Evolutionary conservation across 768 basidiomycete species (phyloP).

Genomic region (Leccinum olivaceopallidum): DNA sequence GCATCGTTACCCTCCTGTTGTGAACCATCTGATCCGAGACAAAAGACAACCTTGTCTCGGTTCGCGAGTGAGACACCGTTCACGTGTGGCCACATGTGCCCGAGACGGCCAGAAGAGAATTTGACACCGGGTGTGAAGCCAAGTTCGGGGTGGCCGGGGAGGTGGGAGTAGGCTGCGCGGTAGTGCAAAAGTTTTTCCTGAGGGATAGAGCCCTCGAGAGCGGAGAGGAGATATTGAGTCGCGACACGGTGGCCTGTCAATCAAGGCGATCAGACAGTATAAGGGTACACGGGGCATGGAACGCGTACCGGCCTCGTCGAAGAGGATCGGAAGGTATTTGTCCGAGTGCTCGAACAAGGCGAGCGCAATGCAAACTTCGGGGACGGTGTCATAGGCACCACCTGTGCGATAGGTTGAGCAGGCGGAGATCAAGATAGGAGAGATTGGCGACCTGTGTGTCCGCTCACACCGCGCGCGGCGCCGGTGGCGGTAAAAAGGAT

Average conservation of each 20-base stretch:
- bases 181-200: conserved; percentile 81
- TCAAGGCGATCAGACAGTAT: conserved; percentile 1
- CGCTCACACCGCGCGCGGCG: conserved; percentile 82
- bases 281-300: neutral
- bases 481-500: conserved; percentile 86
- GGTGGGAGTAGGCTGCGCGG: conserved; percentile 81
- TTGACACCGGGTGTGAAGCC: conserved; percentile 91
- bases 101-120: conserved; percentile 91
- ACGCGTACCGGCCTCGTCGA: conserved; percentile 78
- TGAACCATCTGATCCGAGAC: conserved; percentile 86
- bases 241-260: conserved; percentile 81
- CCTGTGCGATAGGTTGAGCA: conserved; percentile 35
- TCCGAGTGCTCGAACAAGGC: conserved; percentile 66
- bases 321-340: conserved; percentile 67
- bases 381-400: conserved; percentile 75
- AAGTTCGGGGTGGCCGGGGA: conserved; percentile 88
- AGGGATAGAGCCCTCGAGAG: conserved; percentile 70
- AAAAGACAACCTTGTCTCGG: conserved; percentile 74
- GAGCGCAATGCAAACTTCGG: conserved; percentile 80
- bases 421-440: neutral
- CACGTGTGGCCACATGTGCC: conserved; percentile 88
- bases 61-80: conserved; percentile 85
- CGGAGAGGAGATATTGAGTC: conserved; percentile 83
- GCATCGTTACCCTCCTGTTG: conserved; percentile 93
- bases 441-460: conserved; percentile 64